Evolutionary conservation across 176 grass and related monocot species (phyloP).

Genomic region (Oryza brachyantha): DNA sequence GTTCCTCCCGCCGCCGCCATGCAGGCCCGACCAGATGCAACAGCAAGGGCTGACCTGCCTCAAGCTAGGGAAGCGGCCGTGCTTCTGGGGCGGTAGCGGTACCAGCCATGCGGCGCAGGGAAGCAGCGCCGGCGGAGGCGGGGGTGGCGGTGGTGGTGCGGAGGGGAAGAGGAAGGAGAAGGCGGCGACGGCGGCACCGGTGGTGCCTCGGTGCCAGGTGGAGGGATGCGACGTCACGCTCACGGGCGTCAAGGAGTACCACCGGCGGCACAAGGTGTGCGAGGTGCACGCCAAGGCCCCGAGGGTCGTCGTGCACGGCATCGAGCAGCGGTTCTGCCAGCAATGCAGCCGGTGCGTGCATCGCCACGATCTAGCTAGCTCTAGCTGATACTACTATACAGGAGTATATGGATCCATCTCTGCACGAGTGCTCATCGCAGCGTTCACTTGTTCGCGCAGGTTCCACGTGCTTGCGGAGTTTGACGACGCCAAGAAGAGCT

Average conservation of each 20-base stretch:
- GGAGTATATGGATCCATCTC: too few species aligned
- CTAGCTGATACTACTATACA: too few species aligned
- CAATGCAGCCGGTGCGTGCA: conserved; percentile 77
- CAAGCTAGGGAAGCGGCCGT: conserved; percentile 65
- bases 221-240: conserved; percentile 57
- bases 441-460: conserved; percentile 16
- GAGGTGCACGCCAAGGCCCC: conserved; percentile 77
- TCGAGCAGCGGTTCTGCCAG: conserved; percentile 91
- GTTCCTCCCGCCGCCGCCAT: neutral
- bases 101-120: neutral
- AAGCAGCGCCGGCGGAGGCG: neutral
- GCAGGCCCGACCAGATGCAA: neutral
- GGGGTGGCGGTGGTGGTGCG: neutral
- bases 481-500: conserved; percentile 84
- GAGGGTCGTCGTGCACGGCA: conserved; percentile 60
- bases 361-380: too few species aligned
- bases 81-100: conserved; percentile 24
- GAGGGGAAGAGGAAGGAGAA: conserved; percentile 54
- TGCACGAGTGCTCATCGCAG: neutral
- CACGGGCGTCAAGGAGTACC: conserved; percentile 63
- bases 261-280: conserved; percentile 88
- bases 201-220: conserved; percentile 67
- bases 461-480: conserved; percentile 86
- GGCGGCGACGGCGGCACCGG: neutral
- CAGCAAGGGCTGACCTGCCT: conserved; percentile 55